Evolutionary conservation across 139 green algal genomes (phyloP).

Genomic region (Haematococcus sp.): DNA sequence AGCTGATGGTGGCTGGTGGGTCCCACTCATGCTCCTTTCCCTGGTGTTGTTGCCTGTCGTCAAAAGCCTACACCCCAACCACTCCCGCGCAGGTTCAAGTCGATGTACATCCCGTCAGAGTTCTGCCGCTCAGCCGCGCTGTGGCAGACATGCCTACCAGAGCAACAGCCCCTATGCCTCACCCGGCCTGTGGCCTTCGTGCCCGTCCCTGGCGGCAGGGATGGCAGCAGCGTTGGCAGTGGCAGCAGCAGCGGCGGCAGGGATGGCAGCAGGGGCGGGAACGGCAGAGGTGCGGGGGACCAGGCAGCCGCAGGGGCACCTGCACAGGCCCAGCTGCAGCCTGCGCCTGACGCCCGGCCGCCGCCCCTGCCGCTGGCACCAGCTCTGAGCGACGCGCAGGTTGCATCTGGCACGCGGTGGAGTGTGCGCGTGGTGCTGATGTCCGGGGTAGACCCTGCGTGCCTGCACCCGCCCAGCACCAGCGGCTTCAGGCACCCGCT

Average conservation of each 20-base stretch:
- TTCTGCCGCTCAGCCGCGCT: slow-evolving; percentile 11
- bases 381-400: slow-evolving; percentile 7
- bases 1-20: too few relatives aligned
- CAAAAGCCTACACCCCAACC: too few relatives aligned
- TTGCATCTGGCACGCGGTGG: slow-evolving; percentile 21
- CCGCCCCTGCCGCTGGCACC: too few relatives aligned
- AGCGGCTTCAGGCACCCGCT: slow-evolving; percentile 22
- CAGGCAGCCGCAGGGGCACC: too few relatives aligned
- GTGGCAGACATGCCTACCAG: too few relatives aligned
- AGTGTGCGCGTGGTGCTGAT: slow-evolving; percentile 48
- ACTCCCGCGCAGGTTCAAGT: slow-evolving; percentile 47
- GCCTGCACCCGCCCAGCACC: slow-evolving; percentile 3
- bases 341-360: too few relatives aligned
- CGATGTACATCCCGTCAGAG: slow-evolving; percentile 56
- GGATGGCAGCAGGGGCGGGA: too few relatives aligned
- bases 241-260: neutral
- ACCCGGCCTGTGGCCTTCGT: slow-evolving; percentile 34
- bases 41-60: too few relatives aligned
- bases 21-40: too few relatives aligned
- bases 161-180: slow-evolving; percentile 24
- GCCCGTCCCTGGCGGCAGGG: too few relatives aligned
- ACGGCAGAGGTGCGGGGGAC: too few relatives aligned
- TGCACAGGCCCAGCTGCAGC: too few relatives aligned
- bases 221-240: neutral
- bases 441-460: slow-evolving; percentile 19